Base-by-base conservation (phyloP, 495 filamentous ascomycete genomes). In the Hyaloscypha hepaticicola region DNA sequence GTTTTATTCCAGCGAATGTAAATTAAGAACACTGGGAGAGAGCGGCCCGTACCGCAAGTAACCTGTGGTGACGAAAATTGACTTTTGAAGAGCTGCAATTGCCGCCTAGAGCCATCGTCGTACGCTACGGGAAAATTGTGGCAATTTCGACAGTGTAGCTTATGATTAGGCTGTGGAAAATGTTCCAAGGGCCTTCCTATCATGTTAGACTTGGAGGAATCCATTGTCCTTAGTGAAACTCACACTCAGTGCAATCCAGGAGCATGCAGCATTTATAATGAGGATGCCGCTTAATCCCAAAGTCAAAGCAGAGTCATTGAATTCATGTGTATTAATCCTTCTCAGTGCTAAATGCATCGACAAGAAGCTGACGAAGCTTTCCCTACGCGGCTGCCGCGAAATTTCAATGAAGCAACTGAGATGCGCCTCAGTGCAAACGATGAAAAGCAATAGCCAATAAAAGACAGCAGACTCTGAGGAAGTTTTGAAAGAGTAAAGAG, bases 21-120 rank as follows among this genome's bases (percentile, higher is more conserved):
- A n/a, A n/a, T n/a, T n/a, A n/a, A n/a, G n/a, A n/a, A n/a, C n/a
- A n/a, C n/a, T n/a, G n/a, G 0, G 75, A 79, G 1, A 79, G 66
- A 31, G 74, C 72, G 25, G 76, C 72, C 76, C 77, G 41, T 77
- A 16, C 70, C 75, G 0, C 73, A 75, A 9, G 58, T 65, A 63
- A 48, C 55, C 63, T 19, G 73, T 70, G 0, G 66, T 52, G 33
- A 75, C 58, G 57, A 74, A 78, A 56, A 74, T 68, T n/a, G 27
- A 67, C 70, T 51, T 70, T 74, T 21, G 52, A 65, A 31, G 67
- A 71, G 0, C 53, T 16, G 60, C 77, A 77, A 19, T 85, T 86
- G 33, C 81, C 83, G 7, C 84, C 85, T 22, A 86, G 89, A 16
- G 86, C 78, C 65, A 92, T 76, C 71, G 85, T 88, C 0, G 83